Percentiles rank a stretch among this genome's conserved stretches.
Conservation (phyloP, 805 yeast genomes). For the Metschnikowia reukaufii region DNA sequence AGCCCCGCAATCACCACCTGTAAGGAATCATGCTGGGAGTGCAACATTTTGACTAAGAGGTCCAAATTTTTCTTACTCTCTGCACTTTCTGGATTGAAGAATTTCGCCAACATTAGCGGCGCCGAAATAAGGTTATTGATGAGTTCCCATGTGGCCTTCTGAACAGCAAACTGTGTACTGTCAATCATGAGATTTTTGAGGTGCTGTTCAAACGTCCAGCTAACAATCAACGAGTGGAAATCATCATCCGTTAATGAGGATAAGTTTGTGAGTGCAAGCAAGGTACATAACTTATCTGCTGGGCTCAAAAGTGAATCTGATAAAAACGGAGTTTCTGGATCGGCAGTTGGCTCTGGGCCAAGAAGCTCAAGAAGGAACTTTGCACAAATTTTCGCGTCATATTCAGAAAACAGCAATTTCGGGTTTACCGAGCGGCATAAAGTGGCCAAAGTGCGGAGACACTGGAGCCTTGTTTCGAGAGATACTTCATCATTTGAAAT, state of each 20-base stretch:
- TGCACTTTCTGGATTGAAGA: conserved; percentile 53
- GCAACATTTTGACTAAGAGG: conserved; percentile 33
- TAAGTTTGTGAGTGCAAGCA: conserved; percentile 68
- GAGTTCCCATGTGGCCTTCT: conserved; percentile 62
- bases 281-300: conserved; percentile 52
- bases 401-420: conserved; percentile 37
- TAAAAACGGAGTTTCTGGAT: conserved; percentile 21
- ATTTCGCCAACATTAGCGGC: conserved; percentile 47
- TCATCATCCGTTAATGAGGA: conserved; percentile 47
- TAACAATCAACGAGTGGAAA: conserved; percentile 36
- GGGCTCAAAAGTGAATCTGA: conserved; percentile 20
- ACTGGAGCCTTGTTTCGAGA: conserved; percentile 27
- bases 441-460: conserved; percentile 45
- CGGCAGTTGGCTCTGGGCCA: conserved; percentile 23
- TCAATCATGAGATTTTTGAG: conserved; percentile 44
- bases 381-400: conserved; percentile 41
- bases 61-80: conserved; percentile 36
- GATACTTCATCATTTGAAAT: conserved; percentile 1
- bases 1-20: conserved; percentile 34
- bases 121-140: conserved; percentile 55
- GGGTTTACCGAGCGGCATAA: conserved; percentile 48
- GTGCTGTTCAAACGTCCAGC: conserved; percentile 49
- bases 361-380: conserved; percentile 51
- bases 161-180: conserved; percentile 43
- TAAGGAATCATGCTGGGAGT: conserved; percentile 31